phyloP scores from a whole-genome alignment of 495 filamentous ascomycete genomes.

The Hyaloscypha finlandica region DNA sequence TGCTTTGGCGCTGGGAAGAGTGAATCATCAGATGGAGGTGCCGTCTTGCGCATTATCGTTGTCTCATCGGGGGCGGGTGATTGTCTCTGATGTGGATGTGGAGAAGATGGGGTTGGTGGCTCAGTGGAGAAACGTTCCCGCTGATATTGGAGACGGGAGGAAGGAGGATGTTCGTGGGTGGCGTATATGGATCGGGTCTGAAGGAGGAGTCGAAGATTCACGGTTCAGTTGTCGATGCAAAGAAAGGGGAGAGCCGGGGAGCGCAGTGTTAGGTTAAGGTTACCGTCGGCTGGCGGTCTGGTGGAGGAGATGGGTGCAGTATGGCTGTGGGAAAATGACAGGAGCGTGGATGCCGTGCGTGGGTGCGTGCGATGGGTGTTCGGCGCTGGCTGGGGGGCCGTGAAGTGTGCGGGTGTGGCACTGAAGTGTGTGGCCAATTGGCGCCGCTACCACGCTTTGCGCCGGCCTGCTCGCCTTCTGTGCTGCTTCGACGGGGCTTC shows the following conservation, averaged over 20 bases:
- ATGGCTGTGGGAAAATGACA: no score
- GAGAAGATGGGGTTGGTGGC: neutral
- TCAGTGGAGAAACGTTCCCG: neutral
- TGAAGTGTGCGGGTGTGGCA: neutral
- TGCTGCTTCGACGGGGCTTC: conserved; percentile 8
- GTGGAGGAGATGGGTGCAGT: neutral
- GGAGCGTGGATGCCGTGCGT: no score
- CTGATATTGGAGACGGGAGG: neutral
- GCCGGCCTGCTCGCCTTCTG: neutral
- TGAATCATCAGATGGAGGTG: conserved; percentile 19
- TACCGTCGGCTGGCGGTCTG: neutral
- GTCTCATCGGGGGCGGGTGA: neutral
- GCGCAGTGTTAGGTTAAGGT: neutral
- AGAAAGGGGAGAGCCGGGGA: no score
- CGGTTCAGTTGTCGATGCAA: no score
- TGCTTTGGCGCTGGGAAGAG: conserved; percentile 10
- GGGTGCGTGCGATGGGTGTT: neutral
- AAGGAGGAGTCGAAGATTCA: no score
- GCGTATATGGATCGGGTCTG: no score
- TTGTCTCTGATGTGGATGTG: neutral
- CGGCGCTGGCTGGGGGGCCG: neutral
- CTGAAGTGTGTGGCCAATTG: neutral
- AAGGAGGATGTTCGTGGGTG: neutral
- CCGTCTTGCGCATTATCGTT: conserved; percentile 18
- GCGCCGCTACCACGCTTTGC: neutral